Percentiles rank a stretch among this genome's conserved stretches.
Conservation (phyloP, 805 yeast genomes). For the Kuraishia capsulata region DNA sequence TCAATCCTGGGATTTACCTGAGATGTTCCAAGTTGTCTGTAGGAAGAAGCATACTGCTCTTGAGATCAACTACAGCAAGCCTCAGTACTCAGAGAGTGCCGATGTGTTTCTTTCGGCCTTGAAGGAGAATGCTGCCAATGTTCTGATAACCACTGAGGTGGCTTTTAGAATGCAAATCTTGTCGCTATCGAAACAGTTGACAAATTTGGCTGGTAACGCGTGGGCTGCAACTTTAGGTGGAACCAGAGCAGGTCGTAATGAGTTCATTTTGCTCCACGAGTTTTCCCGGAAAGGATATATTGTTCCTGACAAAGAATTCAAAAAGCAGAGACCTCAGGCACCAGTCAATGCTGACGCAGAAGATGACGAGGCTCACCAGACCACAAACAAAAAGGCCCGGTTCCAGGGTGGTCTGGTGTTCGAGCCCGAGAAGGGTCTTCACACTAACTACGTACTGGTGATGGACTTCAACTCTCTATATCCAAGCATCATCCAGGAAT, state of each 20-base stretch:
- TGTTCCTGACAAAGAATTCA: conserved; percentile 76
- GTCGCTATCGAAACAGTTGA: conserved; percentile 83
- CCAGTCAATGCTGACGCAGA: conserved; percentile 20
- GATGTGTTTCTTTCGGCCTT: conserved; percentile 59
- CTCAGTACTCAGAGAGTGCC: conserved; percentile 59
- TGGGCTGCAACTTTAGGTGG: conserved; percentile 95
- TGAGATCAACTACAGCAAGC: conserved; percentile 67
- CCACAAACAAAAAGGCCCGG: conserved; percentile 56
- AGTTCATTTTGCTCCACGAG: conserved; percentile 86
- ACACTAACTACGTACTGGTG: conserved; percentile 79
- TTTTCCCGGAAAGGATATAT: conserved; percentile 71
- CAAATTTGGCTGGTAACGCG: conserved; percentile 92
- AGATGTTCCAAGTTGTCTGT: conserved; percentile 81
- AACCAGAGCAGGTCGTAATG: conserved; percentile 94
- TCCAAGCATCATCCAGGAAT: conserved; percentile 96
- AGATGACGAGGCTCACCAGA: conserved; percentile 32
- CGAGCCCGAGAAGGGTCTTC: conserved; percentile 93
- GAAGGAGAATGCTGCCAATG: conserved; percentile 57
- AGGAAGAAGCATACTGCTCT: conserved; percentile 48
- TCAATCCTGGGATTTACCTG: conserved; percentile 88
- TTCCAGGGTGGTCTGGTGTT: conserved; percentile 92
- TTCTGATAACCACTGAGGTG: conserved; percentile 64
- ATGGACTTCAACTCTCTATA: conserved; percentile 98
- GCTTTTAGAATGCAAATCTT: conserved; percentile 79
- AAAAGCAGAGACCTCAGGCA: conserved; percentile 20